Percentiles rank a stretch among this genome's conserved stretches.
These are phyloP conservation scores for Dictyostelium brefeldianum DNA, from an alignment of 78 protist species.

Conservation along the genomic window DNA sequence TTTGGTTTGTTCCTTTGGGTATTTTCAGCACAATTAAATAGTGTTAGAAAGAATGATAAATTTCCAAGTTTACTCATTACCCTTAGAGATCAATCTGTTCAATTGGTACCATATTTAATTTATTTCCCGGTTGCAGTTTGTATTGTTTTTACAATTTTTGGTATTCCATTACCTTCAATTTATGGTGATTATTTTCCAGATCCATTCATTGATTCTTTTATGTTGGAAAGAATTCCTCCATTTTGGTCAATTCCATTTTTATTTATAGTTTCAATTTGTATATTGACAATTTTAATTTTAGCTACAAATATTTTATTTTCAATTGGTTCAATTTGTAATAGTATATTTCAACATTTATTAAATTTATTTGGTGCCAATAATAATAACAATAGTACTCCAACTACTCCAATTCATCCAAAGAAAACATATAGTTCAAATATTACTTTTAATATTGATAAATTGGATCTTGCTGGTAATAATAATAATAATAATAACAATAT, in stretches of 20 bases:
- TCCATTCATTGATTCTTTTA: slow-evolving; percentile 41
- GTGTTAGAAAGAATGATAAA: slow-evolving; percentile 42
- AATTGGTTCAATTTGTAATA: slow-evolving; percentile 17
- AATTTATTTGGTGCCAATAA: not conserved
- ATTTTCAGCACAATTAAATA: slow-evolving; percentile 47
- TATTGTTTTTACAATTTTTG: slow-evolving; percentile 26
- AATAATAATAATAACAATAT: not conserved
- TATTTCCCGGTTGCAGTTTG: slow-evolving; percentile 16
- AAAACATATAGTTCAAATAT: not conserved
- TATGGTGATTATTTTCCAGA: slow-evolving; percentile 46
- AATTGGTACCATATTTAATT: slow-evolving; percentile 35
- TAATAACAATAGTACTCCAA: not conserved
- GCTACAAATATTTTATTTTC: slow-evolving; percentile 32
- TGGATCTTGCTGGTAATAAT: not conserved
- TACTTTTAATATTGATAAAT: slow-evolving; percentile 1
- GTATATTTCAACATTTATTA: not conserved
- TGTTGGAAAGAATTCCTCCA: slow-evolving; percentile 69
- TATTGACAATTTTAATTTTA: slow-evolving; percentile 54
- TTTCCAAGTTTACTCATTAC: slow-evolving; percentile 50
- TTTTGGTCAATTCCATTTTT: slow-evolving; percentile 67
- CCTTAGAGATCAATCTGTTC: slow-evolving; percentile 17
- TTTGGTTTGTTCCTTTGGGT: slow-evolving; percentile 60
- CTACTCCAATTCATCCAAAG: slow-evolving; percentile 1
- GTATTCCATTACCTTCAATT: slow-evolving; percentile 13
- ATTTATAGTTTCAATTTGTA: slow-evolving; percentile 34